Conservation (phyloP, 2,329 filamentous ascomycete species). For the Simplicillium sp. region DNA sequence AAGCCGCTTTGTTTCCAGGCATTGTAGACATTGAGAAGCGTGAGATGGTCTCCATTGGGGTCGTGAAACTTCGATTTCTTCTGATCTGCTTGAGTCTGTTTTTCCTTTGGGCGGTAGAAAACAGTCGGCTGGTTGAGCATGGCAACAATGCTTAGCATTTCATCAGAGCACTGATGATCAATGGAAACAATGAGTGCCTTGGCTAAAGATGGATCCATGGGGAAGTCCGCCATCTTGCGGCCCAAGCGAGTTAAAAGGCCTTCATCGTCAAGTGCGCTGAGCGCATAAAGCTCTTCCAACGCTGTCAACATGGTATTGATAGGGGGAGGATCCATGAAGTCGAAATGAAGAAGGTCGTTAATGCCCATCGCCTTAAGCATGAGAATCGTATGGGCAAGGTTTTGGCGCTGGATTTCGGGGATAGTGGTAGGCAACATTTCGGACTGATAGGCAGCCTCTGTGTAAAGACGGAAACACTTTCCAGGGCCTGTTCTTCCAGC, state of each 20-base stretch:
- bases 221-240: constrained; percentile 96
- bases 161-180: constrained; percentile 82
- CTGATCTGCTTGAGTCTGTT: constrained; percentile 90
- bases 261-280: constrained; percentile 90
- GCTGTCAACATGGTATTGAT: constrained; percentile 97
- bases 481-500: constrained; percentile 91
- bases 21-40: constrained; percentile 92
- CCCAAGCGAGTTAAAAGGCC: constrained; percentile 85
- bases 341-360: constrained; percentile 92
- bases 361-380: constrained; percentile 99
- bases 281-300: constrained; percentile 85
- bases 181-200: constrained; percentile 86
- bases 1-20: constrained; percentile 84
- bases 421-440: constrained; percentile 97
- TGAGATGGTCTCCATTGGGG: constrained; percentile 86
- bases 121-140: constrained; percentile 83
- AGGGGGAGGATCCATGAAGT: constrained; percentile 97
- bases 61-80: constrained; percentile 98
- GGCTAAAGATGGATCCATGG: constrained; percentile 88
- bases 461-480: constrained; percentile 93
- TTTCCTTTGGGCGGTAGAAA: constrained; percentile 95
- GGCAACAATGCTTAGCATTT: constrained; percentile 87
- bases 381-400: constrained; percentile 83
- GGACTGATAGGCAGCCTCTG: constrained; percentile 87
- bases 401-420: constrained; percentile 93